phyloP scores from a whole-genome alignment of 2,329 filamentous ascomycete species.

The Achaetomium macrosporum region DNA sequence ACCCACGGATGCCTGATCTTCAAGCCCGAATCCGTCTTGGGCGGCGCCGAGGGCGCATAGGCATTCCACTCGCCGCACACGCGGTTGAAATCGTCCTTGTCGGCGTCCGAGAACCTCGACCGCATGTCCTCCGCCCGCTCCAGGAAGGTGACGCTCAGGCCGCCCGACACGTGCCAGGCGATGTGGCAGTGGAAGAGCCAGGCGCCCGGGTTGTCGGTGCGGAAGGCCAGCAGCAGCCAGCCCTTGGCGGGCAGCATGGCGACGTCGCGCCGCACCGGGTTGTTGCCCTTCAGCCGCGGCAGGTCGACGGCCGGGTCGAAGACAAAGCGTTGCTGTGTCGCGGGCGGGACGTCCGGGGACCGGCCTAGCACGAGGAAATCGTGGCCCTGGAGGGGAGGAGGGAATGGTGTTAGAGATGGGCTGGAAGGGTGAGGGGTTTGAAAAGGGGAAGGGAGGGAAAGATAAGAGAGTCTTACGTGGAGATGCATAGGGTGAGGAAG shows the following conservation, averaged over 20 bases:
- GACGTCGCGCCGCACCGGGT: slow-evolving; percentile 45
- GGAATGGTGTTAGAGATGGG: slow-evolving; percentile 16
- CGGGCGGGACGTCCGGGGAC: slow-evolving; percentile 21
- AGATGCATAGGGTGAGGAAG: slow-evolving; percentile 28
- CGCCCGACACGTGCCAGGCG: slow-evolving; percentile 44
- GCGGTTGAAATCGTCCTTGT: slow-evolving; percentile 23
- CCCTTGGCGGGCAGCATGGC: slow-evolving; percentile 39
- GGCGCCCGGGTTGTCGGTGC: slow-evolving; percentile 45
- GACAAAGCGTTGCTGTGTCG: slow-evolving; percentile 14
- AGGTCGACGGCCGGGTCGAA: slow-evolving; percentile 29
- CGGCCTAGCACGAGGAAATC: slow-evolving; percentile 32
- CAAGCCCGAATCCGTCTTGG: slow-evolving; percentile 23
- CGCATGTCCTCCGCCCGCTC: slow-evolving; percentile 28
- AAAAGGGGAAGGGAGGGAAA: background rate
- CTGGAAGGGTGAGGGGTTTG: background rate
- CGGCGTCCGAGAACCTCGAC: slow-evolving; percentile 7
- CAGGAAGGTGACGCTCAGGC: slow-evolving; percentile 48
- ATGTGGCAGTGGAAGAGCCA: slow-evolving; percentile 48
- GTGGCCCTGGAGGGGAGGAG: slow-evolving; percentile 28
- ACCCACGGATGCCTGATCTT: slow-evolving; percentile 7
- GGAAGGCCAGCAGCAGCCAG: slow-evolving; percentile 43
- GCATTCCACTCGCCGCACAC: slow-evolving; percentile 24
- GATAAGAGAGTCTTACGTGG: slow-evolving; percentile 23
- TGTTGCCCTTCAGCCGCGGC: slow-evolving; percentile 31
- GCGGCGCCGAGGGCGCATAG: slow-evolving; percentile 22